Conservation (phyloP, 371 early-diverging fungal genomes). For the Conidiobolus incongruus region DNA sequence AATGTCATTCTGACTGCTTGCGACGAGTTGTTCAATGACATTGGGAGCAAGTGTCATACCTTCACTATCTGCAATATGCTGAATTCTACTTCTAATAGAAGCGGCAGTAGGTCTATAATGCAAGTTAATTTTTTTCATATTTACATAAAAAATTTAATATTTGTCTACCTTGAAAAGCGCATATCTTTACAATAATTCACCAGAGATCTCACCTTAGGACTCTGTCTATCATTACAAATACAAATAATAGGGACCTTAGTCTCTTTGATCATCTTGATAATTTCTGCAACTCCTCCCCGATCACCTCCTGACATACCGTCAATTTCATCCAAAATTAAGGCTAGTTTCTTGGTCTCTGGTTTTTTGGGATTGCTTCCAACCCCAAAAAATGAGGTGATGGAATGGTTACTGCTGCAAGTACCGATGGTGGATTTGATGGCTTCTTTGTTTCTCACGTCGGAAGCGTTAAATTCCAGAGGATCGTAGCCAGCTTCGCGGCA, state of each 20-base stretch:
- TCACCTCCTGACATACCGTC: constrained; percentile 99
- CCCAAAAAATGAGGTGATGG: constrained; percentile 40
- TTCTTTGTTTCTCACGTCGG: constrained; percentile 90
- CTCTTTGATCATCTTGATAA: constrained; percentile 79
- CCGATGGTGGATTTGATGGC: constrained; percentile 33
- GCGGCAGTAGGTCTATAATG: constrained; percentile 18
- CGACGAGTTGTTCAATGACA: constrained; percentile 73
- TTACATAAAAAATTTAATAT: too few species aligned
- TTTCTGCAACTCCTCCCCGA: constrained; percentile 88
- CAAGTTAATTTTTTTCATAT: too few species aligned
- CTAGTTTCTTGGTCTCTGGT: constrained; percentile 4
- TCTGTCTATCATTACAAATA: constrained; percentile 94
- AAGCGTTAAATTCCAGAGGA: constrained; percentile 96
- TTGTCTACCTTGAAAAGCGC: constrained; percentile 45
- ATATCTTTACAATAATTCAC: constrained; percentile 78
- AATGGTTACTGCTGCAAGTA: constrained; percentile 21
- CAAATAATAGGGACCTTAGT: constrained; percentile 94
- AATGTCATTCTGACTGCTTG: constrained; percentile 76
- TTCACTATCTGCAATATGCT: constrained; percentile 66
- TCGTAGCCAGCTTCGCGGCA: constrained; percentile 59
- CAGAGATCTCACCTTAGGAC: constrained; percentile 77
- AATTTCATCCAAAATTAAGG: constrained; percentile 99
- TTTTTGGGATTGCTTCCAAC: constrained; percentile 3
- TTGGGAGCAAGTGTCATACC: constrained; percentile 51
- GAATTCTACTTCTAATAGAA: constrained; percentile 49